phyloP scores from a whole-genome alignment of 805 yeast genomes.

The Nakazawaea laoshanensis region DNA sequence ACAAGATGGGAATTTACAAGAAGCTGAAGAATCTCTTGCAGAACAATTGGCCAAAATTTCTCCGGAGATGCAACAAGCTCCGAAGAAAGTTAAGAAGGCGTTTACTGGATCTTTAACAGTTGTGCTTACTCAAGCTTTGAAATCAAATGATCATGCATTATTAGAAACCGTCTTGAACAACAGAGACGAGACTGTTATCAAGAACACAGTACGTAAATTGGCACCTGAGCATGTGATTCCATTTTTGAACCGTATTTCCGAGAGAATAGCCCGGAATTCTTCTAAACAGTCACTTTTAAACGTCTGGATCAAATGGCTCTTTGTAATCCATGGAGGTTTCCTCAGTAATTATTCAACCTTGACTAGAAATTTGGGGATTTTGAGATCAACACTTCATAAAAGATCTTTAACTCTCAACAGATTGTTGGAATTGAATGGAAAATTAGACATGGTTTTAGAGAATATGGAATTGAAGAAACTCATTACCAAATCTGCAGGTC shows the following conservation, averaged over 20 bases:
- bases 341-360: conserved; percentile 37
- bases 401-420: conserved; percentile 41
- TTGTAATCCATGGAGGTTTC: conserved; percentile 46
- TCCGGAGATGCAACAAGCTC: conserved; percentile 17
- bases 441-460: conserved; percentile 37
- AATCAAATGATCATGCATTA: conserved; percentile 77
- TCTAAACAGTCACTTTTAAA: conserved; percentile 40
- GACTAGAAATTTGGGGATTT: conserved; percentile 29
- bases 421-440: conserved; percentile 42
- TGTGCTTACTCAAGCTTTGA: conserved; percentile 81
- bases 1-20: conserved; percentile 49
- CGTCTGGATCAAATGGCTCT: conserved; percentile 49
- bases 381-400: conserved; percentile 38
- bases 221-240: conserved; percentile 41
- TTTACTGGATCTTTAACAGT: conserved; percentile 75
- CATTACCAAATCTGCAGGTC: conserved; percentile 18
- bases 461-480: conserved; percentile 33
- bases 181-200: conserved; percentile 40
- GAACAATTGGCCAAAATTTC: conserved; percentile 36
- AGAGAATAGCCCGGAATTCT: conserved; percentile 41
- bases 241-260: conserved; percentile 43
- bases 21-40: conserved; percentile 40
- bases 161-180: conserved; percentile 73
- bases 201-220: conserved; percentile 39
- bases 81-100: conserved; percentile 31